Evolutionary conservation across 371 early-diverging fungal species (phyloP), one percentile per base, ranked within the genome.

Genomic region (Thermomucor indicae-seudaticae): DNA sequence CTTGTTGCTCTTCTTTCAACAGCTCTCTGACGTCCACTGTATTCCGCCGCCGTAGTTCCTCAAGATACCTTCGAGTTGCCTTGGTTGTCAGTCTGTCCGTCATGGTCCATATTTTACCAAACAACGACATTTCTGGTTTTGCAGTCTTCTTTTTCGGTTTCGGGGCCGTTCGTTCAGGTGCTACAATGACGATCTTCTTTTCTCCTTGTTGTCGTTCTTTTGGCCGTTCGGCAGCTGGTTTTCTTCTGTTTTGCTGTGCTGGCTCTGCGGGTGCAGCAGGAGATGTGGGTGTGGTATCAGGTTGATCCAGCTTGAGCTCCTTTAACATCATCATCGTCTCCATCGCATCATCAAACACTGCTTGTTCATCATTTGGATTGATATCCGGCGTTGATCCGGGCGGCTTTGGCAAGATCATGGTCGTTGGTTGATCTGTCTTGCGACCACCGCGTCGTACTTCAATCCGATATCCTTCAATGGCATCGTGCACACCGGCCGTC

Each of bases 21-120:
- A 51, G 12, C 2, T 41, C 41, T 22, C 22, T 20, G 22, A 40
- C 24, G 52, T 56, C 30, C 39, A 45, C 23, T 20, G 29, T 20
- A 29, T 53, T 48, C 0, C 47, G 17, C n/a, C 47, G 31, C 23
- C 49, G 48, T 20, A 74, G 31, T 24, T 59, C 57, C 17, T 56
- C 40, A 16, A 78, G 48, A 35, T 69, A 75, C 2, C 25, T 24
- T 14, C 75, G 57, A 1, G 79, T 78, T 1, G 64, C 57, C 16
- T 51, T 49, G 4, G 79, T 75, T 1, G 73, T 67, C 59, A 78
- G 60, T 24, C 71, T 52, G 43, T 78, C 79, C 4, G 75, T 45
- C 53, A 75, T 57, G 7, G 79, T 78, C 79, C 79, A 78, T 17
- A 75, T 71, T 12, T 67, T 73, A 16, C 79, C 79, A 63, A 78